These are phyloP conservation scores for Alternaria novae-zelandiae DNA, from an alignment of 2,329 filamentous ascomycete genomes.

Conservation along the genomic window DNA sequence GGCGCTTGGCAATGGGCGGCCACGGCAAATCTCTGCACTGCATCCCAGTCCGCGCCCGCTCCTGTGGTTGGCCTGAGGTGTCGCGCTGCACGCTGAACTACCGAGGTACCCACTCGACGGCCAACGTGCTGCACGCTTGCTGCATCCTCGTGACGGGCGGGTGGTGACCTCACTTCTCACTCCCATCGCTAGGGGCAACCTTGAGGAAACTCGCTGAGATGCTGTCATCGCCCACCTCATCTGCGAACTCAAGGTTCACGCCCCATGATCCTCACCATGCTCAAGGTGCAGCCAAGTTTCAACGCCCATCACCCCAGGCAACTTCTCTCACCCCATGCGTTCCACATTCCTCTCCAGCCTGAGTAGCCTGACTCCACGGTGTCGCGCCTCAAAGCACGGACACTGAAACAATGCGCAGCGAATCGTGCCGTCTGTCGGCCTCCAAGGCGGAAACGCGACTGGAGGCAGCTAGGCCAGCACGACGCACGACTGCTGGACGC, in stretches of 20 bases:
- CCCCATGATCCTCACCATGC: neutral
- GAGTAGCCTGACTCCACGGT: slow-evolving; percentile 6
- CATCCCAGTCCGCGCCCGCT: neutral
- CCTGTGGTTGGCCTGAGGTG: neutral
- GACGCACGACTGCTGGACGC: neutral
- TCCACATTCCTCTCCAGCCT: slow-evolving; percentile 17
- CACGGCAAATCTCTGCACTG: neutral
- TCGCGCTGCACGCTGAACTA: neutral
- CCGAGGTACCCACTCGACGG: neutral
- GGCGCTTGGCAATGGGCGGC: neutral
- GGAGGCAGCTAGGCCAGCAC: slow-evolving; percentile 23
- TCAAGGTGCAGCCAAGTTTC: slow-evolving; percentile 1
- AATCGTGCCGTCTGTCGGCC: slow-evolving; percentile 23
- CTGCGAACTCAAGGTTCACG: neutral
- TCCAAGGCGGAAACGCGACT: slow-evolving; percentile 21
- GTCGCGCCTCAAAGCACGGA: slow-evolving; percentile 14
- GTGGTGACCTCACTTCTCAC: slow-evolving; percentile 2
- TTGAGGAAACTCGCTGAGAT: neutral
- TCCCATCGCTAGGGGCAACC: slow-evolving; percentile 2
- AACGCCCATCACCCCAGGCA: neutral
- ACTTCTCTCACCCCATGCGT: slow-evolving; percentile 25
- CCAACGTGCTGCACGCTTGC: neutral
- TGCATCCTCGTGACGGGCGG: neutral
- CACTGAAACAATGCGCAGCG: slow-evolving; percentile 29
- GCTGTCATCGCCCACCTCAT: neutral